Conservation (phyloP, 2,329 filamentous ascomycete genomes). For the Penicillium sp. region DNA sequence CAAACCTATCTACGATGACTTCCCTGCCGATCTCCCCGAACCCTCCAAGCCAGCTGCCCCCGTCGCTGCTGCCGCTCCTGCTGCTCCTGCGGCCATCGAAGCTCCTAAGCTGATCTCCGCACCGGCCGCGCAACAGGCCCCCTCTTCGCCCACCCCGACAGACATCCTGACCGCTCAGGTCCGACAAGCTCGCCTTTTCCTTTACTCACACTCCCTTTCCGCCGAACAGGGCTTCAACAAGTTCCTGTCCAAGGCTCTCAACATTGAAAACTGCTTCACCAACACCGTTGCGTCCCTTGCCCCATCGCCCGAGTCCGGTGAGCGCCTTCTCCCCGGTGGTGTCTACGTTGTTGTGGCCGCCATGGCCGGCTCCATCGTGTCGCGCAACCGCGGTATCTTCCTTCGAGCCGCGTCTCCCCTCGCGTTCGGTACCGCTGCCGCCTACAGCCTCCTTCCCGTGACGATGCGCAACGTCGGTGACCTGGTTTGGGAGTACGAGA, state of each 20-base stretch:
- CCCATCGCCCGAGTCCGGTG: constrained; percentile 79
- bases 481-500: constrained; percentile 89
- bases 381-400: constrained; percentile 82
- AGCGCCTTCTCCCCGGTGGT: constrained; percentile 83
- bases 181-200: constrained; percentile 73
- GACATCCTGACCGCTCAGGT: constrained; percentile 85
- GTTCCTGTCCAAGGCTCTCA: constrained; percentile 76
- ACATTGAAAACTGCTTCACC: constrained; percentile 87
- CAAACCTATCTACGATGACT: constrained; percentile 49
- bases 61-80: constrained; percentile 9
- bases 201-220: constrained; percentile 72
- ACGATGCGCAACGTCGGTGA: constrained; percentile 88
- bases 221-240: constrained; percentile 83
- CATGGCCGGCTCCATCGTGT: constrained; percentile 92
- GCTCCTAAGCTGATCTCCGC: constrained; percentile 18
- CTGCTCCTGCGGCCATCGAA: constrained; percentile 11
- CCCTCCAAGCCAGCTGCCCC: constrained; percentile 21
- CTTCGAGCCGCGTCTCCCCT: constrained; percentile 76
- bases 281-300: constrained; percentile 85
- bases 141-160: constrained; percentile 71
- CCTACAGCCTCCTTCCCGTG: constrained; percentile 80
- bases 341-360: constrained; percentile 91
- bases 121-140: constrained; percentile 20
- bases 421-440: constrained; percentile 77
- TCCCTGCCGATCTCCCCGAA: constrained; percentile 34